Base-by-base conservation (phyloP, 805 yeast genomes). In the Zygotorulaspora danielsina region DNA sequence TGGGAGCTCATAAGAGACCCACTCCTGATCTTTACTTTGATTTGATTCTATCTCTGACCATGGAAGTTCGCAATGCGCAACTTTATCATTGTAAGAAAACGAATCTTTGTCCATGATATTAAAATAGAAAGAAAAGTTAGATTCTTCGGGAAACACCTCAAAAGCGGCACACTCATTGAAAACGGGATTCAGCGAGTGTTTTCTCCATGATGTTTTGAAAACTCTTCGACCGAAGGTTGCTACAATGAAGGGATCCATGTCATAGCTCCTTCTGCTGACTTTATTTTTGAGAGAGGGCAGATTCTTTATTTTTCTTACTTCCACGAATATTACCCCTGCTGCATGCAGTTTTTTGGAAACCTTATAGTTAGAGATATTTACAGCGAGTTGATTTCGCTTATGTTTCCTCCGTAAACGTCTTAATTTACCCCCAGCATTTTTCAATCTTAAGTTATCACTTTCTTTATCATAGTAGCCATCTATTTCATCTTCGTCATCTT, bases 181-280 rank as follows among this genome's bases (percentile, higher is more conserved):
- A 1, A 79, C 71, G 0, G 98, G 98, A 39, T 81, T 80, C 36
- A 86, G 61, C 1, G 86, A 81, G 59, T 90, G 97, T 16, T 84
- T 74, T 49, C 80, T 74, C 79, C 88, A 82, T 8, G 88, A 79
- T 0, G 97, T 88, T 49, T 94, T 75, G 60, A 77, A 90, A 0
- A 90, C 87, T 49, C 82, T 82, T 52, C 84, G 81, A 7, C 96
- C 96, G 60, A 90, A 87, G 0, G 96, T 80, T 1, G 87, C 81
- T 13, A 90, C 87, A 2, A 90, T 90, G 64, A 90, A 93, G 2
- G 97, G 97, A 57, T 93, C 98, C 94, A 93, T 86, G 61, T 88
- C 96, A 55, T 84, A 90, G 13, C 36, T 43, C 1, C 89, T 81
- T 16, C 86, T 76, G 7, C 88, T 68, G 11, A 84, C 65, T 34